Evolutionary conservation across 352 stramenopile species (phyloP).

Genomic region (Globisporangium lucens): DNA sequence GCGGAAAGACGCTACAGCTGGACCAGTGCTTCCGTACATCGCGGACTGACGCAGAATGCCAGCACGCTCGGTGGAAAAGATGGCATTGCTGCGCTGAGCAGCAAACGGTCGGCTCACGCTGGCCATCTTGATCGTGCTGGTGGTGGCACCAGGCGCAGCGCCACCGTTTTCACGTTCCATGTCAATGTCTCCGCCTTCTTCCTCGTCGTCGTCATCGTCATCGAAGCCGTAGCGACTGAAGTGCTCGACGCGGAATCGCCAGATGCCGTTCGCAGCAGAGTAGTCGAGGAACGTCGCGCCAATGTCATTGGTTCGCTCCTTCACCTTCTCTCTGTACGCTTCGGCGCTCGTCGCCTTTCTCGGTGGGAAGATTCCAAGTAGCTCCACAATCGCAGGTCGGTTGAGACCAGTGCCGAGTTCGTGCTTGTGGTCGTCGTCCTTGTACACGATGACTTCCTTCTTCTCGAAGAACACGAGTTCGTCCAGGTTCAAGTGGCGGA

Average conservation of each 20-base stretch:
- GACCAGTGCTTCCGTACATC: slow-evolving; percentile 28
- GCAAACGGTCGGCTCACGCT: slow-evolving; percentile 21
- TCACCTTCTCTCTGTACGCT: slow-evolving; percentile 75
- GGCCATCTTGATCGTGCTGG: slow-evolving; percentile 24
- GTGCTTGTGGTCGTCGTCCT: slow-evolving; percentile 81
- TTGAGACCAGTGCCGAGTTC: slow-evolving; percentile 70
- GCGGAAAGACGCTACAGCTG: slow-evolving; percentile 37
- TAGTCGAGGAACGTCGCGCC: slow-evolving; percentile 80
- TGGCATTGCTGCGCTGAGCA: slow-evolving; percentile 13
- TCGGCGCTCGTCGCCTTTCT: slow-evolving; percentile 53
- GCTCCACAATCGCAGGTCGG: slow-evolving; percentile 73
- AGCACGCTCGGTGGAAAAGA: slow-evolving; percentile 32
- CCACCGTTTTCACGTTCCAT: slow-evolving; percentile 21
- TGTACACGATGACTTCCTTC: slow-evolving; percentile 86
- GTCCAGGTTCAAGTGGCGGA: slow-evolving; percentile 76
- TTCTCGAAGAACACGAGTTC: slow-evolving; percentile 79
- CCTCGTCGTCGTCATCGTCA: slow-evolving; percentile 69
- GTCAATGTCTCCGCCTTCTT: slow-evolving; percentile 28
- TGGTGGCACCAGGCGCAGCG: slow-evolving; percentile 21
- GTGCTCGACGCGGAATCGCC: slow-evolving; percentile 84
- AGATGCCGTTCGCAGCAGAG: slow-evolving; percentile 64
- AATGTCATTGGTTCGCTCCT: slow-evolving; percentile 72
- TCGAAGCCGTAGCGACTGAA: slow-evolving; percentile 84
- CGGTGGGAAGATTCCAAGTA: slow-evolving; percentile 74
- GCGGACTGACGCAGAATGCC: slow-evolving; percentile 43